Percentiles rank a stretch among this genome's conserved stretches.
Evolutionary conservation across 768 basidiomycete genomes (phyloP).

Genomic region (Serendipita sp.): DNA sequence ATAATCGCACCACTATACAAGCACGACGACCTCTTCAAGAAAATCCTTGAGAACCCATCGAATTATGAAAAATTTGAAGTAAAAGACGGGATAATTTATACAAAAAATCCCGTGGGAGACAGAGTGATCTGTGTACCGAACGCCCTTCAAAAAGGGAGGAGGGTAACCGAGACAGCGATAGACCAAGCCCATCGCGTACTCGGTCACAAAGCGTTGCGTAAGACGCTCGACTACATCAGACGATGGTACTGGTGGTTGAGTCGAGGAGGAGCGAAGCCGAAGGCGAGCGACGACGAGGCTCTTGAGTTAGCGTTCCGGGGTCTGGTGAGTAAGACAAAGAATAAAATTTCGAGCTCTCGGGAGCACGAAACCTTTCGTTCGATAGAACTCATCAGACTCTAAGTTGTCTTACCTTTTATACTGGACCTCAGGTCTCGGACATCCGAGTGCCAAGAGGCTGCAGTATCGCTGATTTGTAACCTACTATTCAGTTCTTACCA

Average conservation of each 20-base stretch:
- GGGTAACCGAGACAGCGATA: slow-evolving; percentile 7
- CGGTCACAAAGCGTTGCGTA: background rate
- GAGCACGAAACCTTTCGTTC: too few species aligned
- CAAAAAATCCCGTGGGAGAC: background rate
- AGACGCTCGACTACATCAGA: slow-evolving; percentile 4
- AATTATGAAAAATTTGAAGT: slow-evolving; percentile 9
- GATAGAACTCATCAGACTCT: too few species aligned
- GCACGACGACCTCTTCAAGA: slow-evolving; percentile 4
- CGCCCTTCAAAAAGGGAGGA: background rate
- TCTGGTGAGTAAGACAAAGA: too few species aligned
- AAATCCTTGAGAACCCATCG: background rate
- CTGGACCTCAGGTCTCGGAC: too few species aligned
- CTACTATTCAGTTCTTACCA: too few species aligned
- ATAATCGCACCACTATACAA: slow-evolving; percentile 5
- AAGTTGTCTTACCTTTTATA: too few species aligned
- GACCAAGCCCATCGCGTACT: slow-evolving; percentile 6
- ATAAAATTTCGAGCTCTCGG: too few species aligned
- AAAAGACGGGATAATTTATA: background rate
- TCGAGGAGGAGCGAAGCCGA: too few species aligned
- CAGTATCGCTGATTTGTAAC: too few species aligned
- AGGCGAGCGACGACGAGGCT: too few species aligned
- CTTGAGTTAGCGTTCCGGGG: too few species aligned
- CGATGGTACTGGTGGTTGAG: slow-evolving; percentile 7
- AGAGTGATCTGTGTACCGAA: slow-evolving; percentile 7
- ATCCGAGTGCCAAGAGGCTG: too few species aligned